Percentiles rank a stretch among this genome's conserved stretches.
Evolutionary conservation across 208 protist species (phyloP).

Genomic region (Phytomonas francai): DNA sequence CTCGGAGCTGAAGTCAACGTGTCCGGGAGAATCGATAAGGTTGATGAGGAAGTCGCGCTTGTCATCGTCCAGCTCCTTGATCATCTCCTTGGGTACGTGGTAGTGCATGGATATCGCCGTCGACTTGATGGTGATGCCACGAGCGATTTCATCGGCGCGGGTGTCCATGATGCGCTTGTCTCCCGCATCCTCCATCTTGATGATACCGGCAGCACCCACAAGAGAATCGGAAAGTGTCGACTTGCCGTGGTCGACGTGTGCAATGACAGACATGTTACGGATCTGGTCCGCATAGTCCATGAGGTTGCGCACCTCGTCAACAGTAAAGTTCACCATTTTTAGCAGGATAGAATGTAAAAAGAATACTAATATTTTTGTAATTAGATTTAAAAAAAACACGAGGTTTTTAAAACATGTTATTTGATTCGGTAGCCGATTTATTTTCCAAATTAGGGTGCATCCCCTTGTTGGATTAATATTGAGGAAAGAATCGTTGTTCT

Average conservation of each 20-base stretch:
- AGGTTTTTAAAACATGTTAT: no score
- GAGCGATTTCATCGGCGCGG: slow-evolving; percentile 88
- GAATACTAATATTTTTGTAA: slow-evolving; percentile 1
- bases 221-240: slow-evolving; percentile 96
- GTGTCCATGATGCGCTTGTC: slow-evolving; percentile 72
- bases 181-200: slow-evolving; percentile 71
- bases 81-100: slow-evolving; percentile 80
- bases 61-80: slow-evolving; percentile 45
- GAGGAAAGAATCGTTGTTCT: no score
- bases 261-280: slow-evolving; percentile 78
- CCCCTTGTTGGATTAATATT: no score
- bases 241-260: slow-evolving; percentile 73
- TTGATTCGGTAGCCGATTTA: no score
- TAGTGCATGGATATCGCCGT: slow-evolving; percentile 98
- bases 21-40: slow-evolving; percentile 85
- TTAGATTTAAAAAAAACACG: background rate
- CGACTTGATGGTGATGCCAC: slow-evolving; percentile 99
- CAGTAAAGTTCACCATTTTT: slow-evolving; percentile 75
- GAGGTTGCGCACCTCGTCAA: slow-evolving; percentile 63
- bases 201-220: slow-evolving; percentile 94
- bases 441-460: no score
- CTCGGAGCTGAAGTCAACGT: slow-evolving; percentile 99
- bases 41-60: slow-evolving; percentile 94
- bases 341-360: background rate
- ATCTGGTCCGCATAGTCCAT: slow-evolving; percentile 71